These are phyloP conservation scores for Penicillium fuscoglaucum DNA, from an alignment of 2,329 filamentous ascomycete species.

Conservation along the genomic window DNA sequence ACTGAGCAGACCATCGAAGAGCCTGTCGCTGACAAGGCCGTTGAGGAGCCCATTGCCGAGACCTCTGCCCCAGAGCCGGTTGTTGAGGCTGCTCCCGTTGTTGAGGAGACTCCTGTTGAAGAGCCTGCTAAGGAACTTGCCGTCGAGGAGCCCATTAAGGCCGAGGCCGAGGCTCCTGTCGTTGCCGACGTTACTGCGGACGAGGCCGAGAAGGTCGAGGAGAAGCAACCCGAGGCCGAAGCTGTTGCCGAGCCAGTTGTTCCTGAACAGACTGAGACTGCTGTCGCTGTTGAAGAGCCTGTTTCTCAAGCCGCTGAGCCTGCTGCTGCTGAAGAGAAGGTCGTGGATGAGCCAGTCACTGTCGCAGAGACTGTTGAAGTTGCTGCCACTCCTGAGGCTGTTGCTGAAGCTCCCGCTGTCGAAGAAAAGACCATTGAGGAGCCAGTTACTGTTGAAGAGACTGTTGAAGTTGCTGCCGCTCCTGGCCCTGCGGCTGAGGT, in stretches of 20 bases:
- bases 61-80: background rate
- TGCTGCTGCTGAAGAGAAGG: conserved; percentile 1
- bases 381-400: background rate
- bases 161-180: conserved; percentile 10
- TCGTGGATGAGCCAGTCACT: conserved; percentile 1
- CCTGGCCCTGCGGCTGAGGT: background rate
- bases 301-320: background rate
- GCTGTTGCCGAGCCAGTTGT: conserved; percentile 7
- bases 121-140: conserved; percentile 7
- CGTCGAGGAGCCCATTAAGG: conserved; percentile 1
- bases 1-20: conserved; percentile 8
- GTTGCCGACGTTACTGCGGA: conserved; percentile 4
- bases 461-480: background rate
- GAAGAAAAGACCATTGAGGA: background rate
- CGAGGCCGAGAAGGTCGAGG: conserved; percentile 12
- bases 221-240: conserved; percentile 6
- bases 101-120: conserved; percentile 6
- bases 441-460: background rate
- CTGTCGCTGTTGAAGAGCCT: conserved; percentile 11
- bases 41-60: conserved; percentile 7
- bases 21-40: conserved; percentile 6
- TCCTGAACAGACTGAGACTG: conserved; percentile 6
- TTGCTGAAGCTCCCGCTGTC: background rate
- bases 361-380: conserved; percentile 7
- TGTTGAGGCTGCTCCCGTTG: background rate